Evolutionary conservation across 495 filamentous ascomycete genomes (phyloP).

Genomic region (Talaromyces proteolyticus): DNA sequence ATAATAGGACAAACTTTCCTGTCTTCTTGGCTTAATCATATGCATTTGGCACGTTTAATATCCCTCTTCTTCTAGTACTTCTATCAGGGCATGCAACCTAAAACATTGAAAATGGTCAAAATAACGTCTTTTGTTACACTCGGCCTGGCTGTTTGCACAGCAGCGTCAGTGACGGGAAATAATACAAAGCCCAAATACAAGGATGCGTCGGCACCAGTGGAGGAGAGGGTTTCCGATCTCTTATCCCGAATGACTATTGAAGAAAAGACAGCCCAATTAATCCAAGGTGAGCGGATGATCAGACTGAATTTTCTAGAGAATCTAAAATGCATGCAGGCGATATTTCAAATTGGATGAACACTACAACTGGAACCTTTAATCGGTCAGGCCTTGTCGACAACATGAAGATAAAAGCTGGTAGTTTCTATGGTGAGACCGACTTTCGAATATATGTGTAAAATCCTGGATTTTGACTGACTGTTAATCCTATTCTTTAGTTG

Average conservation of each 20-base stretch:
- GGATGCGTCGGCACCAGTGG: slow-evolving; percentile 50
- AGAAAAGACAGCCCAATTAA: slow-evolving; percentile 62
- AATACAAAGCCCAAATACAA: slow-evolving; percentile 40
- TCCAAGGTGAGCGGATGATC: slow-evolving; percentile 37
- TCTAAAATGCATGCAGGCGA: slow-evolving; percentile 33
- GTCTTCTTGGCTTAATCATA: neutral
- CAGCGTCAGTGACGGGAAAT: neutral
- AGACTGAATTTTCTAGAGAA: neutral
- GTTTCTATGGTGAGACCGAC: slow-evolving; percentile 47
- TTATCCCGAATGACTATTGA: slow-evolving; percentile 61
- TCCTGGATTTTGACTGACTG: slow-evolving; percentile 1
- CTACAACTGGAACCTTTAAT: slow-evolving; percentile 53
- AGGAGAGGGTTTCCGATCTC: slow-evolving; percentile 56
- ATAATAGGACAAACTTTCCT: neutral
- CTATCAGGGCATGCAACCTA: neutral
- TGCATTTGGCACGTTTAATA: neutral
- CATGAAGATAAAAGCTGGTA: slow-evolving; percentile 54
- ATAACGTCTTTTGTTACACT: neutral
- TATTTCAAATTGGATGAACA: slow-evolving; percentile 63
- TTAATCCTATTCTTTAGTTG: slow-evolving; percentile 31
- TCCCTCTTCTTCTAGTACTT: neutral
- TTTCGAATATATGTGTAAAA: neutral
- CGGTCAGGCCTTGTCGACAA: slow-evolving; percentile 56
- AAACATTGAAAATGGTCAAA: neutral
- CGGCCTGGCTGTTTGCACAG: neutral